Percentiles rank a stretch among this genome's conserved stretches.
Evolutionary conservation across 768 basidiomycete species (phyloP).

Genomic region (Auriscalpium vulgare): DNA sequence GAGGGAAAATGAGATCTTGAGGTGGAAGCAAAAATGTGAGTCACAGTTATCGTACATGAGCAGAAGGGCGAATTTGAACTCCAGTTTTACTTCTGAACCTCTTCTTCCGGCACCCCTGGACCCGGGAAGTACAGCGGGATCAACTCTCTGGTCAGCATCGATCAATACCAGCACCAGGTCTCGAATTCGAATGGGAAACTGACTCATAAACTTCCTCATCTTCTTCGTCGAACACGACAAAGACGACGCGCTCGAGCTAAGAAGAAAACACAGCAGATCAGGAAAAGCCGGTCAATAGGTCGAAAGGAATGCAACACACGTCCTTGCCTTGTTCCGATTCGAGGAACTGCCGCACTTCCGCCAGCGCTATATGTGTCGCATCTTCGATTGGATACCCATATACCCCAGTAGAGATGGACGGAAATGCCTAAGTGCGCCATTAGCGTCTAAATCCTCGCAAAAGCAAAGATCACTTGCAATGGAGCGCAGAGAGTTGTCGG

Average conservation of each 20-base stretch:
- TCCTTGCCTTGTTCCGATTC: slow-evolving; percentile 42
- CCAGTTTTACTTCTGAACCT: background rate
- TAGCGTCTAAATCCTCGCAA: too few relatives aligned
- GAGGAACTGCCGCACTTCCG: slow-evolving; percentile 45
- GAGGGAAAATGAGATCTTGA: too few relatives aligned
- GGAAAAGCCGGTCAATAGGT: background rate
- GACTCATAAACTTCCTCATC: slow-evolving; percentile 64
- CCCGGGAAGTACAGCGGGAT: background rate
- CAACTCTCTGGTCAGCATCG: background rate
- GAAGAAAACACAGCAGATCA: background rate
- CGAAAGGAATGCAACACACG: slow-evolving; percentile 14
- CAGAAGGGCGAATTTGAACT: too few relatives aligned
- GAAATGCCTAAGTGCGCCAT: slow-evolving; percentile 52
- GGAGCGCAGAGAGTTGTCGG: slow-evolving; percentile 50
- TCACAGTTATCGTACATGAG: too few relatives aligned
- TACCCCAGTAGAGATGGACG: slow-evolving; percentile 71
- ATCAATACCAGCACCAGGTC: background rate
- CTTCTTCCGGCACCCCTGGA: background rate
- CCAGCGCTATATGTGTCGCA: slow-evolving; percentile 65
- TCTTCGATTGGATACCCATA: slow-evolving; percentile 72
- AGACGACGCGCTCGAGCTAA: slow-evolving; percentile 61
- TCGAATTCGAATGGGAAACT: slow-evolving; percentile 17
- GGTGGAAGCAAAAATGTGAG: too few relatives aligned
- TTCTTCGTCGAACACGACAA: slow-evolving; percentile 62
- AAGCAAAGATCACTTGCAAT: slow-evolving; percentile 39